A percentile compares a stretch with the other conserved stretches of the same genome.
Evolutionary conservation across 2,329 filamentous ascomycete genomes (phyloP).

Genomic region (Epichloe sibirici): DNA sequence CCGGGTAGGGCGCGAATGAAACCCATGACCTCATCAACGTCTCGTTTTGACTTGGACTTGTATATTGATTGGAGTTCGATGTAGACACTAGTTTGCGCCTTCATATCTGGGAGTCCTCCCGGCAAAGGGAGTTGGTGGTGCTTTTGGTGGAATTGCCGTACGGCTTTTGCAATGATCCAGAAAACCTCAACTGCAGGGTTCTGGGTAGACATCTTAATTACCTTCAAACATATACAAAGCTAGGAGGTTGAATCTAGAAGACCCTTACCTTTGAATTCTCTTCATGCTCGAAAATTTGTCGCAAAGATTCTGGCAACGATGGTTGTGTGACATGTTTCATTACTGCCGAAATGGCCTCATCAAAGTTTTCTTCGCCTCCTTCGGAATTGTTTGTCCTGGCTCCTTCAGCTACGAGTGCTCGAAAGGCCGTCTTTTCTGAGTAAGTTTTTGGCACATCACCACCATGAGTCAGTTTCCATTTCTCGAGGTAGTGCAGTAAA

Average conservation of each 20-base stretch:
- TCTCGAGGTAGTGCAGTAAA: constrained; percentile 66
- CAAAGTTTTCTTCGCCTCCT: constrained; percentile 92
- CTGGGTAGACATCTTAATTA: not conserved
- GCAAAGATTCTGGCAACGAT: constrained; percentile 54
- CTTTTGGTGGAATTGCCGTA: constrained; percentile 62
- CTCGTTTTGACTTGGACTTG: constrained; percentile 72
- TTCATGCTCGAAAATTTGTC: constrained; percentile 65
- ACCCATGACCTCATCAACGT: constrained; percentile 61
- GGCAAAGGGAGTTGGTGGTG: constrained; percentile 69
- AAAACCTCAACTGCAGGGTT: constrained; percentile 41
- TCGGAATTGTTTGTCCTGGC: constrained; percentile 64
- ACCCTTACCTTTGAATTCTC: constrained; percentile 38
- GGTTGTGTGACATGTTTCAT: constrained; percentile 71
- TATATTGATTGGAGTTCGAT: constrained; percentile 86
- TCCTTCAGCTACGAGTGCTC: constrained; percentile 52
- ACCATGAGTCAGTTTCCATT: constrained; percentile 63
- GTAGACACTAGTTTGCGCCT: constrained; percentile 83
- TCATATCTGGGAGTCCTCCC: constrained; percentile 92
- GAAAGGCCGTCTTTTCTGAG: constrained; percentile 76
- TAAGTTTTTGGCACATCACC: constrained; percentile 61
- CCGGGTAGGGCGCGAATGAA: constrained; percentile 42
- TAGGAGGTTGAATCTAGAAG: not conserved
- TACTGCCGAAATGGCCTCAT: constrained; percentile 79
- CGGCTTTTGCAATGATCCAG: constrained; percentile 77
- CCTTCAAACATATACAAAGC: not conserved